Evolutionary conservation across 805 yeast genomes (phyloP), one percentile per base, ranked within the genome.

Genomic region (Sugiyamaella boreocaroliniensis): DNA sequence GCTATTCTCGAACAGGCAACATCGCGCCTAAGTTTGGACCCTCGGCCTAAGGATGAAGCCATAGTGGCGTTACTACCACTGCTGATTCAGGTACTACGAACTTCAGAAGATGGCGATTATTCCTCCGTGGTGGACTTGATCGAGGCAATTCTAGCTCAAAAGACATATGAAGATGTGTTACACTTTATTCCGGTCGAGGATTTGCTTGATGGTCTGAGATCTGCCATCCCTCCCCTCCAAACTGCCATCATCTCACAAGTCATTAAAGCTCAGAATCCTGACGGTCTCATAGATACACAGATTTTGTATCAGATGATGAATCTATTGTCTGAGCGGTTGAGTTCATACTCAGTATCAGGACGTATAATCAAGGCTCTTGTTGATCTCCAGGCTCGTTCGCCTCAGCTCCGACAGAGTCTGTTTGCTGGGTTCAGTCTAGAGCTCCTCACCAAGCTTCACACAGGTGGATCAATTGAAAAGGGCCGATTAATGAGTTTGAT

Each of bases 261-360:
- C 4, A 29, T 53, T 4, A 59, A 57, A 34, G 65, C 70, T 4
- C 55, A 60, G 7, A 71, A 72, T 1, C 56, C 68, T 2, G 74
- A 69, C 52, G 40, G 68, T n/a, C 51, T 70, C 14, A 70, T 71
- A 9, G 68, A 65, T 47, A 64, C 72, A 0, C 61, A 65, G 3
- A 50, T 71, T 4, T 47, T 67, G 14, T 50, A 56, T 12, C 56
- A 56, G 16, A 22, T 72, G 34, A 56, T 70, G 26, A 44, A 52
- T 2, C 45, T 65, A 14, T 47, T 68, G 45, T 55, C 51, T 6
- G 60, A 61, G 34, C 54, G 58, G 2, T 55, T 54, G 1, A 57
- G 63, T 2, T 51, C 62, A 2, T 55, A 61, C 20, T 57, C 53
- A 10, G 58, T 68, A 1, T 65, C 61, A 6, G 53, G 51, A 29